Percentiles rank a stretch among this genome's conserved stretches.
Evolutionary conservation across 805 yeast species (phyloP).

Genomic region (Brettanomyces custersianus): DNA sequence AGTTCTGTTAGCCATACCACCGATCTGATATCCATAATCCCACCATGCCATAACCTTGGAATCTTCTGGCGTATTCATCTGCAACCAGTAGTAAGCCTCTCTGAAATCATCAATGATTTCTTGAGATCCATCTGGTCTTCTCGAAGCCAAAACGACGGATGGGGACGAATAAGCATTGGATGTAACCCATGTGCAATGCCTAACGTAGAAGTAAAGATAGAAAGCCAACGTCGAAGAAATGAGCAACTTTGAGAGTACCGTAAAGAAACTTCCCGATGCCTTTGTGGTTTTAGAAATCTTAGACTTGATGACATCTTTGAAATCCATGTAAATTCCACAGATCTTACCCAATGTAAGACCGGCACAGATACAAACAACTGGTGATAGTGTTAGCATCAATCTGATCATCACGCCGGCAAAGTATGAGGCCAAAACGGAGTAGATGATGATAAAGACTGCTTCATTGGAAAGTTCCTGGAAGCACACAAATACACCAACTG

Average conservation of each 20-base stretch:
- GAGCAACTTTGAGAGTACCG: slow-evolving; percentile 44
- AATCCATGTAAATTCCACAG: slow-evolving; percentile 72
- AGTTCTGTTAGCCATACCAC: slow-evolving; percentile 99
- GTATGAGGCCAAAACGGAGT: slow-evolving; percentile 88
- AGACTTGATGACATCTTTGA: slow-evolving; percentile 23
- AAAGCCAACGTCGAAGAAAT: slow-evolving; percentile 62
- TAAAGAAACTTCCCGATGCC: slow-evolving; percentile 14
- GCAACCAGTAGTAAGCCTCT: slow-evolving; percentile 97
- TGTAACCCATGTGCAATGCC: slow-evolving; percentile 97
- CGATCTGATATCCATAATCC: slow-evolving; percentile 99
- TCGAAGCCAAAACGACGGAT: slow-evolving; percentile 86
- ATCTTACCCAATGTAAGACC: slow-evolving; percentile 83
- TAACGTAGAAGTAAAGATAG: slow-evolving; percentile 74
- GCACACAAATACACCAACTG: slow-evolving; percentile 88
- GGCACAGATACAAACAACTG: slow-evolving; percentile 87
- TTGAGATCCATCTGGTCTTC: slow-evolving; percentile 76
- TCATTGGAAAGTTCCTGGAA: slow-evolving; percentile 87
- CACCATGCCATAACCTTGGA: slow-evolving; percentile 98
- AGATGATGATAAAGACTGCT: slow-evolving; percentile 86
- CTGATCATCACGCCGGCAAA: slow-evolving; percentile 99
- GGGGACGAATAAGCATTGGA: slow-evolving; percentile 95
- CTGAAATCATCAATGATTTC: slow-evolving; percentile 90
- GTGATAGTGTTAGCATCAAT: slow-evolving; percentile 93
- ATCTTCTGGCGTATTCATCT: slow-evolving; percentile 96
- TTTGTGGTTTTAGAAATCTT: slow-evolving; percentile 14